These are phyloP conservation scores for Phoma herbarum DNA, from an alignment of 2,329 filamentous ascomycete species.

Conservation along the genomic window DNA sequence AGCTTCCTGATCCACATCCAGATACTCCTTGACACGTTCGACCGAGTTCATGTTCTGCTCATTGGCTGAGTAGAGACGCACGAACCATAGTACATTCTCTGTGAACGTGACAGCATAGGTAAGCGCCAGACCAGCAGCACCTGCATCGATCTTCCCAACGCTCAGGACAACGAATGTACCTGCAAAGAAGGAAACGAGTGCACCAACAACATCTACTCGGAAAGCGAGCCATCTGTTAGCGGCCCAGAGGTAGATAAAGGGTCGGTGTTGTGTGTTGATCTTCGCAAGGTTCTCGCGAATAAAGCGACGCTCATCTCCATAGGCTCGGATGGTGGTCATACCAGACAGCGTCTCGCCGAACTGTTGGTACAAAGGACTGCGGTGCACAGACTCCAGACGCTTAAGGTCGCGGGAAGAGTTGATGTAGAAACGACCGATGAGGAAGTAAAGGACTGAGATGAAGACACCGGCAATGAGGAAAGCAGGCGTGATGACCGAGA, in stretches of 20 bases:
- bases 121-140: conserved; percentile 89
- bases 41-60: conserved; percentile 99
- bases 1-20: conserved; percentile 95
- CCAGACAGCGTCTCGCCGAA: conserved; percentile 95
- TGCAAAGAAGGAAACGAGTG: conserved; percentile 91
- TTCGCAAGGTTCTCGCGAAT: conserved; percentile 87
- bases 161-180: conserved; percentile 89
- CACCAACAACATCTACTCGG: conserved; percentile 88
- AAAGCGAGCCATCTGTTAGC: conserved; percentile 97
- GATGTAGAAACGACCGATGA: conserved; percentile 88
- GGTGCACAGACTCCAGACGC: conserved; percentile 89
- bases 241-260: conserved; percentile 96
- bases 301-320: conserved; percentile 92
- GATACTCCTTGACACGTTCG: conserved; percentile 95
- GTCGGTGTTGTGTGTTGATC: conserved; percentile 90
- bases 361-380: conserved; percentile 95
- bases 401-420: conserved; percentile 94
- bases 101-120: conserved; percentile 97
- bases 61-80: conserved; percentile 90
- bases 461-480: conserved; percentile 89
- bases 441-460: conserved; percentile 82
- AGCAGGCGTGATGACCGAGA: conserved; percentile 85
- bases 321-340: conserved; percentile 96
- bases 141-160: conserved; percentile 84
- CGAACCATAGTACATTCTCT: conserved; percentile 96